Evolutionary conservation across 1,284 basidiomycete species (phyloP).

Genomic region (Termitomyces sp.): DNA sequence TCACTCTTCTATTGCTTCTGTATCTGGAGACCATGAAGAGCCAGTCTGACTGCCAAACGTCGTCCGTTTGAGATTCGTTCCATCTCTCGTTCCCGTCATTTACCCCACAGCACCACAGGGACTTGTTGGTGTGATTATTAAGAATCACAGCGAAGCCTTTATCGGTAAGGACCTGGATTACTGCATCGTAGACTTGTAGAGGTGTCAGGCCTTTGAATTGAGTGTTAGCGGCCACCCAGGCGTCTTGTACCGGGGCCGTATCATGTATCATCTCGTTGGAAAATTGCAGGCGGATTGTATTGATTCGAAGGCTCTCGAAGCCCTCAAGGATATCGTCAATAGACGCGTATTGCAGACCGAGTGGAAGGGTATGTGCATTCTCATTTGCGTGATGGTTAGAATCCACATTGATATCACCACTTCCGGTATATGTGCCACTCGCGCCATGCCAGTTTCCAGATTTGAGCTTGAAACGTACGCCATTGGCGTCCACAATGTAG

Average conservation of each 20-base stretch:
- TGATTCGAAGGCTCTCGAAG: slow-evolving; percentile 12
- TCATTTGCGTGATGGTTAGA: slow-evolving; percentile 12
- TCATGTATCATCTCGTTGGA: slow-evolving; percentile 18
- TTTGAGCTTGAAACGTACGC: slow-evolving; percentile 15
- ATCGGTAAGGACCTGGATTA: slow-evolving; percentile 12
- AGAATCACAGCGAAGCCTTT: slow-evolving; percentile 15
- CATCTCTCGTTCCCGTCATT: slow-evolving; percentile 15
- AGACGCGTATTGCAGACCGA: slow-evolving; percentile 10
- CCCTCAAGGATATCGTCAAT: slow-evolving; percentile 9
- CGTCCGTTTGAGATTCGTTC: slow-evolving; percentile 15
- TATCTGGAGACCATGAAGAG: slow-evolving; percentile 14
- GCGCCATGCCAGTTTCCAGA: slow-evolving; percentile 16
- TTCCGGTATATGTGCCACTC: slow-evolving; percentile 15
- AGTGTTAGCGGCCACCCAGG: slow-evolving; percentile 12
- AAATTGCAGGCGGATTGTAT: slow-evolving; percentile 14
- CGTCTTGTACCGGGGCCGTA: slow-evolving; percentile 8
- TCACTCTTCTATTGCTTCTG: slow-evolving; percentile 10
- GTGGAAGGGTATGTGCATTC: slow-evolving; percentile 13
- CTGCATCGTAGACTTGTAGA: slow-evolving; percentile 13
- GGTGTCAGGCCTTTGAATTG: slow-evolving; percentile 11
- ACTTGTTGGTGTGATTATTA: slow-evolving; percentile 16
- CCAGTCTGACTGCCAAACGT: slow-evolving; percentile 13
- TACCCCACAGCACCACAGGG: slow-evolving; percentile 15
- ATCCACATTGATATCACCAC: slow-evolving; percentile 12
- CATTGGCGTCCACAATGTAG: slow-evolving; percentile 14